phyloP scores from a whole-genome alignment of 2,329 filamentous ascomycete genomes.

The Remersonia thermophila region DNA sequence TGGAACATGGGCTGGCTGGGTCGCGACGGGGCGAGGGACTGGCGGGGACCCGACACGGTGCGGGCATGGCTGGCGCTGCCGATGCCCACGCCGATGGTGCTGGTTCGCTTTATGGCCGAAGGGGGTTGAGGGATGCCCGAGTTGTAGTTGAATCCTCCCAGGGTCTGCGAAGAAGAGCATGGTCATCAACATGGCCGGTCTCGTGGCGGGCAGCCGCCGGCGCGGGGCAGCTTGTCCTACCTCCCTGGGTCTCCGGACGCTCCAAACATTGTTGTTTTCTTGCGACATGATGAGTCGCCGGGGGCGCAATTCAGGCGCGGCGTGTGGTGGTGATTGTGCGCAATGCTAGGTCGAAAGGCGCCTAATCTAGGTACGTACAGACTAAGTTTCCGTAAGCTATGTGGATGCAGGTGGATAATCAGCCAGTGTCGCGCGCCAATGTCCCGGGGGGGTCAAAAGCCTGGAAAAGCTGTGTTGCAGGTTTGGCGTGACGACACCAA shows the following conservation, averaged over 20 bases:
- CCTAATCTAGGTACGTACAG: neutral
- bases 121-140: conserved; percentile 79
- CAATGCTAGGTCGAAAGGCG: too few species aligned
- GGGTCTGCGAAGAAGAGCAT: conserved; percentile 46
- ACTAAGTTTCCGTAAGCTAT: neutral
- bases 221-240: conserved; percentile 29
- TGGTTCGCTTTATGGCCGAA: conserved; percentile 88
- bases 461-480: too few species aligned
- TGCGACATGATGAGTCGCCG: conserved; percentile 56
- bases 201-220: neutral
- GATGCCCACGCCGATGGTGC: conserved; percentile 46
- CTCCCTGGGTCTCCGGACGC: conserved; percentile 82
- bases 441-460: too few species aligned
- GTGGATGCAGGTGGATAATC: too few species aligned
- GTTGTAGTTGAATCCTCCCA: conserved; percentile 73
- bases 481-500: too few species aligned
- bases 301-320: too few species aligned
- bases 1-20: conserved; percentile 81
- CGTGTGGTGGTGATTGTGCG: too few species aligned
- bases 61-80: conserved; percentile 59
- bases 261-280: conserved; percentile 80
- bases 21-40: conserved; percentile 73
- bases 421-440: too few species aligned
- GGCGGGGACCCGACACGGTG: conserved; percentile 69
- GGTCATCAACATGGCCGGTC: neutral